These are phyloP conservation scores for Lagenaria siceraria DNA, from an alignment of 306 rosid genomes.

Conservation along the genomic window DNA sequence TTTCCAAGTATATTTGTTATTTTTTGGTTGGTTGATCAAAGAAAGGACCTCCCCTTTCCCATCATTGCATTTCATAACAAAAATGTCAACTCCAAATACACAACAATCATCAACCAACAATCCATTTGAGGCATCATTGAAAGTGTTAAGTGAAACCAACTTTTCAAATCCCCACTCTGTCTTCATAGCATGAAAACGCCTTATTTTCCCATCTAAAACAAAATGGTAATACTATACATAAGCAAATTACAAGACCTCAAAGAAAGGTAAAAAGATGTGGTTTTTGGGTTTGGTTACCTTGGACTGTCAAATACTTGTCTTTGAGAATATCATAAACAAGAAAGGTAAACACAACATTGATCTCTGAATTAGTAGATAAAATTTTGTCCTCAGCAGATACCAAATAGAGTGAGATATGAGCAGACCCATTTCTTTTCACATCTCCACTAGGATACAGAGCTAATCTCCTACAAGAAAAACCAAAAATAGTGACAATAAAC, in stretches of 20 bases:
- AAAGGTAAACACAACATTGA: not conserved
- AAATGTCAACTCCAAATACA: not conserved
- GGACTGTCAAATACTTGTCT: not conserved
- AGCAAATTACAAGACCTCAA: not conserved
- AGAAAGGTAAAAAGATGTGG: not conserved
- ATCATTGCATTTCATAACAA: not conserved
- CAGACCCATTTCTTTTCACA: not conserved
- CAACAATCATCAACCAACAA: not conserved
- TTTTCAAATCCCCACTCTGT: not conserved
- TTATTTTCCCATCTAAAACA: not conserved
- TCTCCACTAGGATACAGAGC: not conserved
- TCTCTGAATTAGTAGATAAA: not conserved
- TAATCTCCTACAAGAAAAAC: not conserved
- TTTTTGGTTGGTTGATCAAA: too few relatives aligned
- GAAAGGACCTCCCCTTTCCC: too few relatives aligned
- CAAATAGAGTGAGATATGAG: not conserved
- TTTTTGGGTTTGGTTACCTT: not conserved
- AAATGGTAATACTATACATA: too few relatives aligned
- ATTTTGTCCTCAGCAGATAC: not conserved
- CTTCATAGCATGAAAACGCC: not conserved
- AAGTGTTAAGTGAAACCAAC: not conserved
- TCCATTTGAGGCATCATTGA: not conserved
- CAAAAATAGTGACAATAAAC: too few relatives aligned
- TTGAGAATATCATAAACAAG: not conserved
- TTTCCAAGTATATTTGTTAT: too few relatives aligned